Conservation (phyloP, 73 alveolate genomes). For the Breviolum minutum region DNA sequence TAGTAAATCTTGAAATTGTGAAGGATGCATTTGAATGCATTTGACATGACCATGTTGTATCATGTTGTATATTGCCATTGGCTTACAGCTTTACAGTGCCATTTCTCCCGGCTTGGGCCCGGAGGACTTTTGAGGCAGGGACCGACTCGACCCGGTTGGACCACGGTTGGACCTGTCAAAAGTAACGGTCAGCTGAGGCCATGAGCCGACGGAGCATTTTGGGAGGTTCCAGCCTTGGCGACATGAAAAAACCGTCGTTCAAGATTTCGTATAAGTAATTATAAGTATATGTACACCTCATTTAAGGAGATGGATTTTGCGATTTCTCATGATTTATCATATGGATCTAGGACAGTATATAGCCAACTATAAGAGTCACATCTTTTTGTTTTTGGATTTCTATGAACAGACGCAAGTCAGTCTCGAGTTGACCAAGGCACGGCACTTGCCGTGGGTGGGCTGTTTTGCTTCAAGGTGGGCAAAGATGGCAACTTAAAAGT, state of each 20-base stretch:
- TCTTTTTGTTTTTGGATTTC: too few relatives aligned
- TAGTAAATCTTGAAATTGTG: too few relatives aligned
- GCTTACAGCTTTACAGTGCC: not conserved
- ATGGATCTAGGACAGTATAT: too few relatives aligned
- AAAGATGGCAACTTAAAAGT: too few relatives aligned
- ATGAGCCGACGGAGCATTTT: conserved; percentile 25
- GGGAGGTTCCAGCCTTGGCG: not conserved
- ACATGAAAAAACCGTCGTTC: too few relatives aligned
- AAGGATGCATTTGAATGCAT: not conserved
- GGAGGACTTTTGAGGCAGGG: not conserved
- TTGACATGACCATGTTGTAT: not conserved
- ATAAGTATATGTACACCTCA: too few relatives aligned
- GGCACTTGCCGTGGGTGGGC: conserved; percentile 18
- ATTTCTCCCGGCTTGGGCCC: not conserved
- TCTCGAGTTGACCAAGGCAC: not conserved
- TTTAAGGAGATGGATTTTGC: too few relatives aligned
- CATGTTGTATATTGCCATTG: not conserved
- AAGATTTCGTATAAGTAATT: too few relatives aligned
- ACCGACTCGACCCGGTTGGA: not conserved
- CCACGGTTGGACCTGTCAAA: not conserved
- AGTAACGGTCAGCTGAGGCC: conserved; percentile 12
- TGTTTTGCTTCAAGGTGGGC: conserved; percentile 38
- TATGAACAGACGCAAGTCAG: too few relatives aligned
- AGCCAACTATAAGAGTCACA: too few relatives aligned
- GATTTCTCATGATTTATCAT: too few relatives aligned